Conservation (phyloP, 225 moss, liverwort and hornwort genomes). For the Pseudisothecium myosuroides region DNA sequence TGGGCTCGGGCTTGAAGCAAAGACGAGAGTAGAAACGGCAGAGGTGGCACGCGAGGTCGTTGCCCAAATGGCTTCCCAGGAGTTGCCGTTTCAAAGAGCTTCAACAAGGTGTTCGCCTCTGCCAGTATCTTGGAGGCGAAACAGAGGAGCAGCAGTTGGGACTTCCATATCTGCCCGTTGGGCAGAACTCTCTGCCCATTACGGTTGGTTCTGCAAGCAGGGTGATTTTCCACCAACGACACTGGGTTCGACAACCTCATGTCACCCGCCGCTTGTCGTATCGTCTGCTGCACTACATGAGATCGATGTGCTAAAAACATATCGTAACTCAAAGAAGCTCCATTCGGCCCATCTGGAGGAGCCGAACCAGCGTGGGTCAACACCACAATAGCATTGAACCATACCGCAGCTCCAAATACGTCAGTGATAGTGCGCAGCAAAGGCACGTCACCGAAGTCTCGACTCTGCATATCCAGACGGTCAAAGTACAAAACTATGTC, state of each 20-base stretch:
- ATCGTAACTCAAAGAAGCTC: constrained; percentile 38
- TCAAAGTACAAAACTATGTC: constrained; percentile 48
- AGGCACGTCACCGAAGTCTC: constrained; percentile 37
- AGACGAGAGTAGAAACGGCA: constrained; percentile 40
- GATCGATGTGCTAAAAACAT: constrained; percentile 44
- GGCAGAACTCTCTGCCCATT: constrained; percentile 37
- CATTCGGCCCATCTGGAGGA: constrained; percentile 47
- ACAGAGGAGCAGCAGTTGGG: constrained; percentile 39
- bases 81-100: constrained; percentile 33
- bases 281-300: constrained; percentile 37
- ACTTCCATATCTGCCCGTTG: constrained; percentile 45
- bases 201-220: constrained; percentile 45
- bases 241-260: constrained; percentile 44
- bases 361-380: constrained; percentile 44
- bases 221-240: constrained; percentile 47
- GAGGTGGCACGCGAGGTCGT: constrained; percentile 34
- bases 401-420: constrained; percentile 35
- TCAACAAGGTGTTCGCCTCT: constrained; percentile 39
- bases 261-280: constrained; percentile 43
- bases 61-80: constrained; percentile 38
- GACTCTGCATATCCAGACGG: constrained; percentile 45
- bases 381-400: constrained; percentile 51
- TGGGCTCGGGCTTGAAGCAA: constrained; percentile 42
- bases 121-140: constrained; percentile 48
- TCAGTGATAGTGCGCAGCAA: constrained; percentile 42